Conservation (phyloP, 2,329 filamentous ascomycete species). For the Microcyclospora tardicrescens region DNA sequence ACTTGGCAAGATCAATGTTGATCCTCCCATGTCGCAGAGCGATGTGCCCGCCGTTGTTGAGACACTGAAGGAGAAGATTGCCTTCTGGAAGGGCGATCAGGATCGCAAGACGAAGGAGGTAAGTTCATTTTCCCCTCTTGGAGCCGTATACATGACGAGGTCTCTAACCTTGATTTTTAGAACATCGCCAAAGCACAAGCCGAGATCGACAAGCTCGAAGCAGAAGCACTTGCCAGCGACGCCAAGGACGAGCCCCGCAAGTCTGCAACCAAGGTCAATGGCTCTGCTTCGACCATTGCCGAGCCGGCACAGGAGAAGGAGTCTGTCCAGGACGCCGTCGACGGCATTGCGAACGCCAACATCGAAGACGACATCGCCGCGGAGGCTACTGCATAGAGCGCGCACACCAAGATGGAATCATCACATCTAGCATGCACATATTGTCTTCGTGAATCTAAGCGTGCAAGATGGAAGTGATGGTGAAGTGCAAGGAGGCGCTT, state of each 20-base stretch:
- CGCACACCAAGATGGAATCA: too few species aligned
- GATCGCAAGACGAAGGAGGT: conserved; percentile 81
- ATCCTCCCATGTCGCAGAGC: conserved; percentile 73
- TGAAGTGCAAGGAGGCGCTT: too few species aligned
- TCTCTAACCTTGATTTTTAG: conserved; percentile 36
- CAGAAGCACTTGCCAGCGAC: conserved; percentile 49
- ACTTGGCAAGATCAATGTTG: conserved; percentile 68
- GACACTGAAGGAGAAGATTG: conserved; percentile 85
- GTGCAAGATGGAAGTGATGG: too few species aligned
- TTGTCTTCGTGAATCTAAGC: too few species aligned
- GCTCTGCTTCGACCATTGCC: conserved; percentile 38
- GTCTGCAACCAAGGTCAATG: conserved; percentile 42
- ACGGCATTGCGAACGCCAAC: conserved; percentile 47
- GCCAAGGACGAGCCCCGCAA: conserved; percentile 41
- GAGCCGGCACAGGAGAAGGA: conserved; percentile 46
- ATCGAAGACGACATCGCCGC: conserved; percentile 38
- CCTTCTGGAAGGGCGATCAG: conserved; percentile 85
- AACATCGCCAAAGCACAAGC: conserved; percentile 95
- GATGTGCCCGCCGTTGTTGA: conserved; percentile 70
- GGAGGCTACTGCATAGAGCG: conserved; percentile 1
- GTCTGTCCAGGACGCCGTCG: conserved; percentile 44
- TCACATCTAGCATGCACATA: too few species aligned
- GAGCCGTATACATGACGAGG: conserved; percentile 7
- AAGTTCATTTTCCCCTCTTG: conserved; percentile 27
- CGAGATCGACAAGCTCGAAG: conserved; percentile 73